Evolutionary conservation across 1,284 basidiomycete genomes (phyloP).

Genomic region (Thelephora terrestris): DNA sequence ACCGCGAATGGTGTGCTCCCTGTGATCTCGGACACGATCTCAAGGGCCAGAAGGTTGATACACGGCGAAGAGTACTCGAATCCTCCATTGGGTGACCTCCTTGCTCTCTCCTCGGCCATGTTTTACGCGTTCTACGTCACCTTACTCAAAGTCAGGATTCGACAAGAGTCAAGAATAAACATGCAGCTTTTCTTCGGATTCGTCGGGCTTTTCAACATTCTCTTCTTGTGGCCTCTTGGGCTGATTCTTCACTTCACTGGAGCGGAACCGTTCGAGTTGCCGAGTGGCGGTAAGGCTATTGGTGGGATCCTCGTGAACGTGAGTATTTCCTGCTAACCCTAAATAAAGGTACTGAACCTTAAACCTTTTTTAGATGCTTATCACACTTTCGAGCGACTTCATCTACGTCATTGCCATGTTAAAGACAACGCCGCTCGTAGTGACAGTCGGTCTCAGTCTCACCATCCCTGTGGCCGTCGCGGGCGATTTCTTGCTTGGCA

Average conservation of each 20-base stretch:
- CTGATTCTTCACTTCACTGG: constrained; percentile 71
- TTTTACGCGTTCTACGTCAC: constrained; percentile 92
- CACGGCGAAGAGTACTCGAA: constrained; percentile 1
- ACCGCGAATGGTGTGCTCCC: constrained; percentile 34
- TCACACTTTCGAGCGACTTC: constrained; percentile 81
- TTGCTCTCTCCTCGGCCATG: constrained; percentile 75
- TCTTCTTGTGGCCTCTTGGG: constrained; percentile 76
- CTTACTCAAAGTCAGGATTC: constrained; percentile 82
- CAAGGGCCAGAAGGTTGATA: background rate
- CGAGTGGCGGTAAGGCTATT: constrained; percentile 49
- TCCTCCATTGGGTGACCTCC: constrained; percentile 60
- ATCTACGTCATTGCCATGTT: constrained; percentile 90
- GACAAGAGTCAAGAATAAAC: constrained; percentile 76
- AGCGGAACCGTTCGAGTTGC: constrained; percentile 70
- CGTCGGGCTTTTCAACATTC: constrained; percentile 84
- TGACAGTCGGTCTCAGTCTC: constrained; percentile 89
- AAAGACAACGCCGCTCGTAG: constrained; percentile 90
- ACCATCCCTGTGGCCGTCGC: constrained; percentile 87
- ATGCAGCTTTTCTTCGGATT: constrained; percentile 95
- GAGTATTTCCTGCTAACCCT: constrained; percentile 16
- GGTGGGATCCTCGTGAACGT: constrained; percentile 71
- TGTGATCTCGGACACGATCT: constrained; percentile 28
- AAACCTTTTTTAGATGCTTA: constrained; percentile 57
- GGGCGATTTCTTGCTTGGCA: constrained; percentile 66
- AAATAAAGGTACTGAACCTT: constrained; percentile 1